Evolutionary conservation across 441 rosid genomes (phyloP).

Genomic region (Viola pubescens): DNA sequence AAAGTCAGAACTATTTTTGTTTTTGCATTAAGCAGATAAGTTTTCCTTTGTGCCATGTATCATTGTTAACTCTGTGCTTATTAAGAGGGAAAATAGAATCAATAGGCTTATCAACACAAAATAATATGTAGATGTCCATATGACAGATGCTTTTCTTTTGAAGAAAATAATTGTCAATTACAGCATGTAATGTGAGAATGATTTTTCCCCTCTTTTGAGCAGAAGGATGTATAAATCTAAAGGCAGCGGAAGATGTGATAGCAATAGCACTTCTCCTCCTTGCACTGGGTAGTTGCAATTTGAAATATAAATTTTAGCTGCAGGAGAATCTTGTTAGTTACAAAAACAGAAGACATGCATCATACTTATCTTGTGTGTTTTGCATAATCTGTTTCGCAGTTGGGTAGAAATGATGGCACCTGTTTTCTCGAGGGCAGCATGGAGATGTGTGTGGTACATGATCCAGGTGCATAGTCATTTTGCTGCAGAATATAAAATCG

Average conservation of each 20-base stretch:
- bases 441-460: constrained; percentile 92
- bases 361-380: not conserved
- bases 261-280: constrained; percentile 73
- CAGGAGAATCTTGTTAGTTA: not conserved
- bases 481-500: not conserved
- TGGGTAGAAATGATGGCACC: constrained; percentile 99
- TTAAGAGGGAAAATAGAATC: not conserved
- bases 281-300: constrained; percentile 52
- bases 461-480: constrained; percentile 49
- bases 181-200: not conserved
- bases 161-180: not conserved
- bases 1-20: not conserved
- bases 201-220: constrained; percentile 12
- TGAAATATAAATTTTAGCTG: not conserved
- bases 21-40: not conserved
- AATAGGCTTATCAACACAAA: not conserved
- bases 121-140: not conserved
- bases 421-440: constrained; percentile 79
- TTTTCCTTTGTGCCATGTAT: not conserved
- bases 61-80: not conserved
- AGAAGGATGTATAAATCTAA: constrained; percentile 68
- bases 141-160: not conserved
- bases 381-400: constrained; percentile 28
- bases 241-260: constrained; percentile 66
- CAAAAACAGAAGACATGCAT: constrained; percentile 1